A percentile compares a stretch with the other conserved stretches of the same genome.
These are phyloP conservation scores for Filobasidium uniguttulatum DNA, from an alignment of 1,284 basidiomycete genomes.

Conservation along the genomic window DNA sequence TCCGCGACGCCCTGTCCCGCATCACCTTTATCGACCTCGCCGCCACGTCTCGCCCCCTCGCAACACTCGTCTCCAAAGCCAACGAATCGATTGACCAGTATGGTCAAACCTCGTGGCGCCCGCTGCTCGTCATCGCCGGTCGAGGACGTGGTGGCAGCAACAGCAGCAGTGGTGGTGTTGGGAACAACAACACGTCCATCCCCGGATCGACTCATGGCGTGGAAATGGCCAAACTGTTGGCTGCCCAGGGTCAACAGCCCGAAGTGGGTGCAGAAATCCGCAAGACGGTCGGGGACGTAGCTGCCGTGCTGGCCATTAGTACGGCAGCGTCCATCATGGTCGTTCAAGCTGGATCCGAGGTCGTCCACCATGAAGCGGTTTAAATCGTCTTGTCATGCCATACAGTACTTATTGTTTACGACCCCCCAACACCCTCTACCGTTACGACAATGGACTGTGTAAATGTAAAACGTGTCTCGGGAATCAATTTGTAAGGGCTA, in stretches of 20 bases:
- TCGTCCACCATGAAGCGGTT: neutral
- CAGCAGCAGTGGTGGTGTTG: too few species aligned
- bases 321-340: conserved; percentile 51
- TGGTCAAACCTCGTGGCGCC: conserved; percentile 28
- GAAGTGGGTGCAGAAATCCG: conserved; percentile 48
- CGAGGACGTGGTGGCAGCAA: conserved; percentile 52
- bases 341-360: conserved; percentile 45
- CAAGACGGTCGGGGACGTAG: conserved; percentile 72
- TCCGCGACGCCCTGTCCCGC: conserved; percentile 36
- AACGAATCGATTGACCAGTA: conserved; percentile 20
- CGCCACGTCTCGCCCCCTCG: conserved; percentile 45
- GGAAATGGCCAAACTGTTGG: conserved; percentile 53
- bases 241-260: conserved; percentile 44
- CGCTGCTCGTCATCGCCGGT: conserved; percentile 51
- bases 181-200: too few species aligned
- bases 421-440: too few species aligned
- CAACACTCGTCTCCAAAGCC: conserved; percentile 42
- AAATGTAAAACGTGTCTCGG: too few species aligned
- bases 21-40: conserved; percentile 46
- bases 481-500: too few species aligned
- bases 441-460: too few species aligned
- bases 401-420: too few species aligned
- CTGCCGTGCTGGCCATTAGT: conserved; percentile 52
- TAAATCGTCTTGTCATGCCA: too few species aligned
- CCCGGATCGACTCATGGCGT: conserved; percentile 31